Base-by-base conservation (phyloP, 345 rosid genomes). In the Hirschfeldia incana region DNA sequence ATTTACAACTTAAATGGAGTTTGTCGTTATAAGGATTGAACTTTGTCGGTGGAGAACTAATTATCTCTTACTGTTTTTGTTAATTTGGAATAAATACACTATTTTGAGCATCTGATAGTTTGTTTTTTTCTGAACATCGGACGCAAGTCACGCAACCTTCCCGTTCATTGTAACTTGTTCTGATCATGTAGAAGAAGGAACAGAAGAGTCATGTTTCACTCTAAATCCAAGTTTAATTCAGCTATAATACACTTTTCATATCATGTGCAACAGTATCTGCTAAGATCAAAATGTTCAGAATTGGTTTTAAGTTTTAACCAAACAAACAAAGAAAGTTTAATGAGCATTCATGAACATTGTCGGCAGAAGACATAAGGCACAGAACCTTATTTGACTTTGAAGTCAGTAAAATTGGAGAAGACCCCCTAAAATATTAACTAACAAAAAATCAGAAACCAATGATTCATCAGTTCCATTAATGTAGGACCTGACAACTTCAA, bases 351-450 rank as follows among this genome's bases (percentile, higher is more conserved):
- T 39, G 61, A 58, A 26, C 26, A 39, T 21, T 78, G 81, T 78
- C 81, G 73, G 81, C 73, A 78, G 53, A 30, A 78, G 73, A 72
- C 82, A 73, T 37, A 65, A 57, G 30, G 81, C 65, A 58, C 81
- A 78, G 49, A 72, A 29, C 67, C 29, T 57, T 53, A 8, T 65
- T 78, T 78, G 76, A 72, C 76, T 78, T 65, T 59, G 46, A 78
- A n/a, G 46, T 61, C 42, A 30, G 71, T 78, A 66, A 65, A 49
- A 29, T 11, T 71, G n/a, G 37, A 70, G 8, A 37, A 37, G 76
- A 77, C 71, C 76, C 72, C 70, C 76, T 30, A 64, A 77, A 9
- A 39, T 39, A 39, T 39, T 39, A 39, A 39, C 12, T 39, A 39
- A 9, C 46, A 39, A 39, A 39, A 39, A 13, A 39, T 39, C 46